Evolutionary conservation across 768 basidiomycete genomes (phyloP), one percentile per base, ranked within the genome.

Genomic region (Kwoniella mangroviensis): DNA sequence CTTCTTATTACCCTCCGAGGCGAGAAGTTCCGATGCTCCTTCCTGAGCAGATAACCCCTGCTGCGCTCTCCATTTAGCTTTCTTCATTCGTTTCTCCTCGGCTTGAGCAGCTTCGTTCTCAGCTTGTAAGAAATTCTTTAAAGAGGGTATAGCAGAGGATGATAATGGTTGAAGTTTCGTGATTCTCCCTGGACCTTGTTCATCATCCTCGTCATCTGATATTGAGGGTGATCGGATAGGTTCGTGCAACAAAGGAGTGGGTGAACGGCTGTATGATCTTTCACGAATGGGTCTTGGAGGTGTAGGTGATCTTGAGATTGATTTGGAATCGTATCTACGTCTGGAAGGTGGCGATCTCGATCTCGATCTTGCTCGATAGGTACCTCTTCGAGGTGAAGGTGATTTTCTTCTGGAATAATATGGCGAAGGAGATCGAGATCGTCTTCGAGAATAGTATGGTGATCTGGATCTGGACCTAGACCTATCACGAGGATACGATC

Each of bases 81-180:
- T 94, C 65, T 88, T 86, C 72, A 90, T 89, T 72, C 86, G 88
- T 72, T 90, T 86, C 80, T 92, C 92, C 65, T 90, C 88, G 15
- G 86, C 86, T 68, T 87, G 87, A 71, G 87, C 88, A 5, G 87
- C 88, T 17, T 88, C 90, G 49, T 88, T 85, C 71, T 94, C 91
- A 85, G 91, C 88, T 6, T 89, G 90, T 49, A 98, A 84, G 69
- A 97, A 86, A 34, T 92, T 91, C 61, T 88, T 88, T 81, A 96
- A 91, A 17, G 92, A 93, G 42, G 92, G 92, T 19, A 95, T 76
- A 7, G 88, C 87, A 24, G 92, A 93, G n/a, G 92, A 90, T 61
- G 87, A 85, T 17, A 98, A 87, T 5, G 92, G 92, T 34, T 86
- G 87, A 11, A 97, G 87, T 49, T 90, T 89, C 5, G 70, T 67